These are phyloP conservation scores for Keqinozyma sinolaborantium DNA, from an alignment of 1,139 yeast genomes.

Conservation along the genomic window DNA sequence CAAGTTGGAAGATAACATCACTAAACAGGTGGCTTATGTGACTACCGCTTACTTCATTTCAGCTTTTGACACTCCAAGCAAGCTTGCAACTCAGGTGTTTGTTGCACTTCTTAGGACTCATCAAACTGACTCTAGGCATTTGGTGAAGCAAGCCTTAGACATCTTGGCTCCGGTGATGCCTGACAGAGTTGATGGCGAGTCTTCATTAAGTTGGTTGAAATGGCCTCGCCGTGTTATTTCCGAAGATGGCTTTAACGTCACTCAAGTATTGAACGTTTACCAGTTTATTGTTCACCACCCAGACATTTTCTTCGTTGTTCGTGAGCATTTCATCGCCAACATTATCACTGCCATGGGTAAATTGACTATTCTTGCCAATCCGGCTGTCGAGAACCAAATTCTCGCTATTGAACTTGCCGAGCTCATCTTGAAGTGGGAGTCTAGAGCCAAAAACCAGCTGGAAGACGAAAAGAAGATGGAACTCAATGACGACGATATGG, in stretches of 20 bases:
- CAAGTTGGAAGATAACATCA: slow-evolving; percentile 81
- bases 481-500: slow-evolving; percentile 13
- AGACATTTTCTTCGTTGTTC: slow-evolving; percentile 75
- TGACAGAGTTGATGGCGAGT: slow-evolving; percentile 57
- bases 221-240: slow-evolving; percentile 93
- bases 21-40: slow-evolving; percentile 92
- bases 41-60: slow-evolving; percentile 84
- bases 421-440: slow-evolving; percentile 83
- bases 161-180: slow-evolving; percentile 87
- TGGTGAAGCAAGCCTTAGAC: slow-evolving; percentile 87
- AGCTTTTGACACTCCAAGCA: slow-evolving; percentile 85
- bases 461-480: slow-evolving; percentile 15
- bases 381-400: slow-evolving; percentile 77
- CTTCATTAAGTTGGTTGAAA: slow-evolving; percentile 79
- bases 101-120: slow-evolving; percentile 85
- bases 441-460: slow-evolving; percentile 27
- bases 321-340: slow-evolving; percentile 86
- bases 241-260: slow-evolving; percentile 82
- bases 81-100: slow-evolving; percentile 87
- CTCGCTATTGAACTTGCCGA: slow-evolving; percentile 90
- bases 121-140: slow-evolving; percentile 77
- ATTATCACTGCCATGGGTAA: slow-evolving; percentile 96
- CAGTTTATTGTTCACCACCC: slow-evolving; percentile 88
- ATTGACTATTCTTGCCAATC: slow-evolving; percentile 74
- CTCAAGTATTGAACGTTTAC: slow-evolving; percentile 83